Evolutionary conservation across 495 filamentous ascomycete genomes (phyloP).

Genomic region (Alectoria sarmentosa): DNA sequence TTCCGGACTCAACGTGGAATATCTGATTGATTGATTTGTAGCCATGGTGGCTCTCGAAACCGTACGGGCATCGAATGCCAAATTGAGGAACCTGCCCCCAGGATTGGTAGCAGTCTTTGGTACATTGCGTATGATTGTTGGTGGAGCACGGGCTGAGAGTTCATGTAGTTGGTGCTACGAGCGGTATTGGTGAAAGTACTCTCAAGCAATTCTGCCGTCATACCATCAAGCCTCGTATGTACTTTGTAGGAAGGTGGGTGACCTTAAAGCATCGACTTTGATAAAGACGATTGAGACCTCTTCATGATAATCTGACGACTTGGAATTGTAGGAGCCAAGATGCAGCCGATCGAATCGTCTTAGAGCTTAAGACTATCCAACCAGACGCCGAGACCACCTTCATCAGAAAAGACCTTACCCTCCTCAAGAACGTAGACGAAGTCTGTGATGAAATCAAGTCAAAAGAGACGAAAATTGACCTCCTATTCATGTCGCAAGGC

Average conservation of each 20-base stretch:
- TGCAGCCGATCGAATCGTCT: slow-evolving; percentile 38
- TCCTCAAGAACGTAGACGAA: slow-evolving; percentile 50
- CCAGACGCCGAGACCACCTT: slow-evolving; percentile 45
- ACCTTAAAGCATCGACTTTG: neutral
- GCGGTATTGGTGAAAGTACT: slow-evolving; percentile 36
- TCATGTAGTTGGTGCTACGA: slow-evolving; percentile 38
- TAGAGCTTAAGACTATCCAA: slow-evolving; percentile 42
- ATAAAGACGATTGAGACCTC: too few relatives aligned
- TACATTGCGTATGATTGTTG: slow-evolving; percentile 20
- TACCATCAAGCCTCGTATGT: slow-evolving; percentile 29
- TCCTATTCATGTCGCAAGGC: slow-evolving; percentile 42
- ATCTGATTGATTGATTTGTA: neutral
- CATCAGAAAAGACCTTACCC: slow-evolving; percentile 43
- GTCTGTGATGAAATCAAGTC: slow-evolving; percentile 45
- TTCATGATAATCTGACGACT: too few relatives aligned
- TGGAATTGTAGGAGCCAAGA: slow-evolving; percentile 24
- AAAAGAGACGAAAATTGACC: slow-evolving; percentile 45
- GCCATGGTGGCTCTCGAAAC: slow-evolving; percentile 39
- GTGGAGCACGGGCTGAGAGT: slow-evolving; percentile 5
- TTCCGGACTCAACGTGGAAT: too few relatives aligned
- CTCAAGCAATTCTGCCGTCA: slow-evolving; percentile 32
- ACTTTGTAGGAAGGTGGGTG: slow-evolving; percentile 32
- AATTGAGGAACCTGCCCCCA: slow-evolving; percentile 37
- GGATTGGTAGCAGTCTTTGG: slow-evolving; percentile 49
- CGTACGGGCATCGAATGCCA: slow-evolving; percentile 37